These are phyloP conservation scores for Daucus carota DNA, from an alignment of 129 eudicot genomes.

Conservation along the genomic window DH1_v3.0 NC_030381.2:27259001-27259500, in stretches of 20 bases:
- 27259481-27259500: constrained; percentile 64
- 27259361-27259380: constrained; percentile 95
- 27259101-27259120: too few relatives aligned
- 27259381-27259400: constrained; percentile 92
- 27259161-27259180: too few relatives aligned
- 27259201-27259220: constrained; percentile 54
- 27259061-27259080: too few relatives aligned
- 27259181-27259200: not conserved
- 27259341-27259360: constrained; percentile 91
- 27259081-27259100: too few relatives aligned
- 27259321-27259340: constrained; percentile 84
- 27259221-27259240: constrained; percentile 72
- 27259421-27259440: constrained; percentile 60
- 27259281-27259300: constrained; percentile 96
- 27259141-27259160: not conserved
- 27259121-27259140: not conserved
- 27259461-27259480: constrained; percentile 84
- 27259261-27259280: constrained; percentile 93
- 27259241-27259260: constrained; percentile 96
- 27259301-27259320: constrained; percentile 95
- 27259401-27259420: constrained; percentile 97
- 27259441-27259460: constrained; percentile 74
- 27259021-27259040: too few relatives aligned
- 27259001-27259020: too few relatives aligned
- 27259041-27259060: too few relatives aligned